Base-by-base conservation (phyloP, 441 rosid species). In the Erodium moschatum region DNA sequence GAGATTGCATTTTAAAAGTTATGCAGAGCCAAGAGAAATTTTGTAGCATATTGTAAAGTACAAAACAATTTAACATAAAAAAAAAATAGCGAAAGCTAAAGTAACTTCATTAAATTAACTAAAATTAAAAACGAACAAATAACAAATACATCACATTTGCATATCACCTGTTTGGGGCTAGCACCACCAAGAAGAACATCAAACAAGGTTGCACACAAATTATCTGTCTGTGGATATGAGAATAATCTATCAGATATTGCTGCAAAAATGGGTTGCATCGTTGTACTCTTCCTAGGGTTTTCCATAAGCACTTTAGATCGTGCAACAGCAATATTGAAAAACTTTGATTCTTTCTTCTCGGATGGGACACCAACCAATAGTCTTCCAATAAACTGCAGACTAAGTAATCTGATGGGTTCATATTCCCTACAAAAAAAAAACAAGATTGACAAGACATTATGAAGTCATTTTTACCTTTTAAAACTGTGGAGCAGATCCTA, bases 131-230 rank as follows among this genome's bases (percentile, higher is more conserved):
- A 24, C 27, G 27, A 24, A 24, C 27, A 24, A 24, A 24, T 24
- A 35, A 35, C 1, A 7, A 35, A 35, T 35, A 33, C n/a, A 35
- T 35, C 8, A 12, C 2, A 76, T 70, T 67, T 24, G 75, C 71
- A 67, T 69, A 65, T 66, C 70, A 93, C 99, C 99, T 95, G 99
- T 83, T 87, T 91, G 64, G 99, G 99, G 80, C 99, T 95, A 70
- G 99, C 99, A 76, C 99, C 97, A 66, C 99, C 99, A 73, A 95
- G 96, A 85, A 95, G 99, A 77, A 90, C 92, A 75, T 95, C 99
- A 67, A 91, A 91, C 86, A 95, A 85, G 78, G 95, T 79, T 65
- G 96, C 97, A 74, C 97, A 86, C 76, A 95, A 83, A 83, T 81
- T 81, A 75, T 95, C 97, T 65, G 97, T 91, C 75, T 74, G 92